These are phyloP conservation scores for Leishmania major DNA, from an alignment of 208 protist species.

Conservation along the genomic window DNA sequence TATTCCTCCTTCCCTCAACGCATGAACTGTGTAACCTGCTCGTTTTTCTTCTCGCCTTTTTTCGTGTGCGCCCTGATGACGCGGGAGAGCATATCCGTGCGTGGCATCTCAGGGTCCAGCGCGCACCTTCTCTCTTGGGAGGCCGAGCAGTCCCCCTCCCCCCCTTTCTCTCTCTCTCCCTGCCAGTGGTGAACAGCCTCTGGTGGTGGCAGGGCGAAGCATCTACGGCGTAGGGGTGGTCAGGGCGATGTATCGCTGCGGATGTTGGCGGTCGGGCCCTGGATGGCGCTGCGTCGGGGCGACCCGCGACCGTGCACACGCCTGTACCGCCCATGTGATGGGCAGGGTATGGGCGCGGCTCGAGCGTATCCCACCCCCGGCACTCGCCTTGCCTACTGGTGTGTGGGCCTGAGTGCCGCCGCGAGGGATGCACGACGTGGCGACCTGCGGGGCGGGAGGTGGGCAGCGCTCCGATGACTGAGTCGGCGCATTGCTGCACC, in stretches of 20 bases:
- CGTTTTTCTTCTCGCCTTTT: constrained; percentile 6
- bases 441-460: not conserved
- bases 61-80: not conserved
- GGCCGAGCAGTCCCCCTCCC: not conserved
- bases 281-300: not conserved
- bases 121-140: not conserved
- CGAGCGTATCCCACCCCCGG: not conserved
- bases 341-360: not conserved
- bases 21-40: not conserved
- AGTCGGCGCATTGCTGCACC: not conserved
- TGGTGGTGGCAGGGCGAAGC: not conserved
- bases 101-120: not conserved
- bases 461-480: not conserved
- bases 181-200: not conserved
- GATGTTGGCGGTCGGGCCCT: not conserved
- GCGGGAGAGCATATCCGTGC: not conserved
- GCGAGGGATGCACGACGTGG: not conserved
- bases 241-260: not conserved
- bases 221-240: not conserved
- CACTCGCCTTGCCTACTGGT: not conserved
- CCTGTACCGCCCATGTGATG: not conserved
- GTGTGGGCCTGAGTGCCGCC: not conserved
- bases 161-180: not conserved
- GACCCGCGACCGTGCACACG: not conserved
- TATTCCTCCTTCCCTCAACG: not conserved